These are phyloP conservation scores for Azolla pinnata DNA, from an alignment of 75 land plant species.

Conservation along the genomic window DNA sequence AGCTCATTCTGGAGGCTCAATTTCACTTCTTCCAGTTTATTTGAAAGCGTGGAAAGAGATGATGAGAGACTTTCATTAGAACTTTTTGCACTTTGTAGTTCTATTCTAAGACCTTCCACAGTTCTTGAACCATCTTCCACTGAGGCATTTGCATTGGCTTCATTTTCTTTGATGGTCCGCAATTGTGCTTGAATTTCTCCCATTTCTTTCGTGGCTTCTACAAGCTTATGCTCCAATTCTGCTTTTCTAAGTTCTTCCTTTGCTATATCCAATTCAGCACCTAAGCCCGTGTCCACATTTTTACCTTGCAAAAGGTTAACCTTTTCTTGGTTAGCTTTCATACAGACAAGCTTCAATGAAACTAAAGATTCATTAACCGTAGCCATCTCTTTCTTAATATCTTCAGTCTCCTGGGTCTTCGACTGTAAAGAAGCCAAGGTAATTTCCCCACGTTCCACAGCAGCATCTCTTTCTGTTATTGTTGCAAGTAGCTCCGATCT, in stretches of 20 bases:
- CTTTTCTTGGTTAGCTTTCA: constrained; percentile 43
- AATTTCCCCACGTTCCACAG: constrained; percentile 28
- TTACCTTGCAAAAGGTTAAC: constrained; percentile 36
- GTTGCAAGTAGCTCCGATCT: constrained; percentile 42
- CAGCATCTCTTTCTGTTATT: constrained; percentile 30
- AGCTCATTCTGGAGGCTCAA: constrained; percentile 38
- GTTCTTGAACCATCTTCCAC: constrained; percentile 3
- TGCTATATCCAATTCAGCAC: constrained; percentile 21
- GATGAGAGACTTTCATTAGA: constrained; percentile 27
- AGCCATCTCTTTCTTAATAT: constrained; percentile 45
- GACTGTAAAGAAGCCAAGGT: constrained; percentile 26
- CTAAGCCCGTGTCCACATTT: constrained; percentile 23
- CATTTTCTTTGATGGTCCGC: constrained; percentile 18
- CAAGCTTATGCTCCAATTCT: constrained; percentile 36
- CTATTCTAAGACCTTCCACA: neutral
- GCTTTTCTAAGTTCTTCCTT: constrained; percentile 7
- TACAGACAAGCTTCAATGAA: constrained; percentile 40
- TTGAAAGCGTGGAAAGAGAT: constrained; percentile 21
- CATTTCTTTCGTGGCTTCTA: constrained; percentile 27
- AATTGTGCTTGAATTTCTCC: constrained; percentile 33
- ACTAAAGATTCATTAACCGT: constrained; percentile 31
- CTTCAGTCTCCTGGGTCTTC: constrained; percentile 24
- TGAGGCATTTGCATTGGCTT: constrained; percentile 2
- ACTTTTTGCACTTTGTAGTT: constrained; percentile 2
- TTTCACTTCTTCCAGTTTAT: constrained; percentile 56